phyloP scores from a whole-genome alignment of 2,329 filamentous ascomycete species.

The Dactylellina parvicollis region DNA sequence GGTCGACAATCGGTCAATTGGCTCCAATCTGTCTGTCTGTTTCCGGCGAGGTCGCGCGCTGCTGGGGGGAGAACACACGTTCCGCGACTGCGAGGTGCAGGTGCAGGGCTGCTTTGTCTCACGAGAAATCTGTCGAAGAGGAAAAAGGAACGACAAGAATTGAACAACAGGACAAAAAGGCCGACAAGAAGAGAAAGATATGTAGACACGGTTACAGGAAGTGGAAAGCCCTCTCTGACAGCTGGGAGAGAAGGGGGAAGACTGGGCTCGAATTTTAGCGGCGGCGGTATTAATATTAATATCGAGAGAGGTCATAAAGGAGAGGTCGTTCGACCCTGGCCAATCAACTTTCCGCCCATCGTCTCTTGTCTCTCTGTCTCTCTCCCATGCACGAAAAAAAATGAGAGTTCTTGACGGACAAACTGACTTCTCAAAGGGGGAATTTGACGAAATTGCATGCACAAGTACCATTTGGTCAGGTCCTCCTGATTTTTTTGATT shows the following conservation, averaged over 20 bases:
- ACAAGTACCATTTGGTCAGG: slow-evolving; percentile 1
- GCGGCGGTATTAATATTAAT: slow-evolving; percentile 12
- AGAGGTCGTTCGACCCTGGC: neutral
- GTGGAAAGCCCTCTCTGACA: neutral
- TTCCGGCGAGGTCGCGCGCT: neutral
- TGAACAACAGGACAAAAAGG: neutral
- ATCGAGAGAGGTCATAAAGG: neutral
- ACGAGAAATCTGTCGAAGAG: neutral
- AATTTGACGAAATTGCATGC: slow-evolving; percentile 43
- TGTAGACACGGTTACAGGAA: neutral
- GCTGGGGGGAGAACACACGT: neutral
- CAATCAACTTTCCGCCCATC: slow-evolving; percentile 15
- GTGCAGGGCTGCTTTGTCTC: neutral
- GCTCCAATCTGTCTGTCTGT: neutral
- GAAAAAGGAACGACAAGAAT: slow-evolving; percentile 14
- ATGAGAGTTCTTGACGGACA: neutral
- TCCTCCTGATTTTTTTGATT: neutral
- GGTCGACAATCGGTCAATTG: neutral
- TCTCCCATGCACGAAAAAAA: no score
- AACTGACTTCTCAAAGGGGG: neutral
- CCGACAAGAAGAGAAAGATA: neutral
- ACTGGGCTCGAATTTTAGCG: neutral
- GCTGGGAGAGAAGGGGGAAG: neutral
- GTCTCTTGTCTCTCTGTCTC: no score
- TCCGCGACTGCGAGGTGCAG: no score